These are phyloP conservation scores for Taiozyma sp. DNA, from an alignment of 1,139 yeast genomes.

Conservation along the genomic window DNA sequence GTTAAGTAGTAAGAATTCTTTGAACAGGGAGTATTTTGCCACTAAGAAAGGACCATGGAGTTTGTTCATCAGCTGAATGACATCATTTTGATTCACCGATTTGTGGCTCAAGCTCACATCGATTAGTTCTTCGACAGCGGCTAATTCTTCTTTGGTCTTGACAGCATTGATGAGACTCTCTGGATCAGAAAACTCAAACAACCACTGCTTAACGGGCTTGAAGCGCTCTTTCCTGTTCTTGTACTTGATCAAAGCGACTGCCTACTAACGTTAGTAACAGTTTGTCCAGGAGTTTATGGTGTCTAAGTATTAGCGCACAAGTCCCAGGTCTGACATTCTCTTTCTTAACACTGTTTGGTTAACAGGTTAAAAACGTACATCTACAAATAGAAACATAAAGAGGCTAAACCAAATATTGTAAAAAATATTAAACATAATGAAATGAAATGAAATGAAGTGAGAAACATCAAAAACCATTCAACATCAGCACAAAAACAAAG, in stretches of 20 bases:
- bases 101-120: not conserved
- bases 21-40: not conserved
- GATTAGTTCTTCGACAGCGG: not conserved
- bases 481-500: too few species aligned
- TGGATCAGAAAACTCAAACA: not conserved
- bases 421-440: too few species aligned
- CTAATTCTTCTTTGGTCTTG: not conserved
- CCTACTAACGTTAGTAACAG: not conserved
- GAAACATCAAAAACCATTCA: not conserved
- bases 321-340: not conserved
- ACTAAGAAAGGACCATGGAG: not conserved
- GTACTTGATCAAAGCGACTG: slow-evolving; percentile 5
- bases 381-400: too few species aligned
- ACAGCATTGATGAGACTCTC: not conserved
- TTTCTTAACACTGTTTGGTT: too few species aligned
- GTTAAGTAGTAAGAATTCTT: not conserved
- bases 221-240: slow-evolving; percentile 1
- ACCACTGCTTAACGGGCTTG: not conserved
- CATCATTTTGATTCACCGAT: not conserved
- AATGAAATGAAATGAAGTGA: too few species aligned
- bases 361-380: too few species aligned
- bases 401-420: too few species aligned
- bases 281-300: too few species aligned
- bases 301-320: not conserved
- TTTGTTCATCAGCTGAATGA: not conserved